These are phyloP conservation scores for Beverwykella pulmonaria DNA, from an alignment of 495 filamentous ascomycete species.

Conservation along the genomic window DNA sequence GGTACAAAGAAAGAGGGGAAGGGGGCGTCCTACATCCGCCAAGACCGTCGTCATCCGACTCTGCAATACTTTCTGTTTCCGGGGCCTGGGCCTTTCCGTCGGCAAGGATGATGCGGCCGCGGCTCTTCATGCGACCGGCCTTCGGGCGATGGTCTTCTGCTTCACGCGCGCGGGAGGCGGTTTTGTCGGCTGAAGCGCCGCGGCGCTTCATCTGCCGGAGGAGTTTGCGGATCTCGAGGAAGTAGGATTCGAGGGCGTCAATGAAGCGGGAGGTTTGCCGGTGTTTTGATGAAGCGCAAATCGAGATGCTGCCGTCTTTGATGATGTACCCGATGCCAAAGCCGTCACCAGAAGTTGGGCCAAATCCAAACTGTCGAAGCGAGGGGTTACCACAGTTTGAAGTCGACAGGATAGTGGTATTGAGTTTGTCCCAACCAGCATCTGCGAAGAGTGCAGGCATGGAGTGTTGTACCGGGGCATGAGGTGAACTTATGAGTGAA, in stretches of 20 bases:
- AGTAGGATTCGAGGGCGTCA: slow-evolving; percentile 84
- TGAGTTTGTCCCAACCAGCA: slow-evolving; percentile 88
- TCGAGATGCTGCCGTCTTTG: slow-evolving; percentile 90
- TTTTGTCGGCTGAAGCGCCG: slow-evolving; percentile 53
- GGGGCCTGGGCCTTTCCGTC: slow-evolving; percentile 58
- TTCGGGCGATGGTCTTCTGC: slow-evolving; percentile 58
- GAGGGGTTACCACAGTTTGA: slow-evolving; percentile 99
- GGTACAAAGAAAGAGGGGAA: slow-evolving; percentile 38
- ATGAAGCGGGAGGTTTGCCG: slow-evolving; percentile 88
- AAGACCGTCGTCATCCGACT: slow-evolving; percentile 84
- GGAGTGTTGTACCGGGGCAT: slow-evolving; percentile 43
- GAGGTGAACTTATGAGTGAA: slow-evolving; percentile 39
- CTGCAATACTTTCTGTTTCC: slow-evolving; percentile 54
- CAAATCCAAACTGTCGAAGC: slow-evolving; percentile 95
- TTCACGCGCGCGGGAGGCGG: slow-evolving; percentile 67
- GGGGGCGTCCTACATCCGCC: slow-evolving; percentile 76
- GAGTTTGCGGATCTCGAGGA: slow-evolving; percentile 85
- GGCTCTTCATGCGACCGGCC: slow-evolving; percentile 53
- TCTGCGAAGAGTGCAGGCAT: slow-evolving; percentile 87
- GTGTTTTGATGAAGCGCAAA: slow-evolving; percentile 91
- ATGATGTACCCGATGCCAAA: slow-evolving; percentile 99
- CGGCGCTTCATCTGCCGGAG: slow-evolving; percentile 66
- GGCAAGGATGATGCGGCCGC: slow-evolving; percentile 58
- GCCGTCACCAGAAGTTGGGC: slow-evolving; percentile 89
- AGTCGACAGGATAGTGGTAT: slow-evolving; percentile 90